A percentile compares a stretch with the other conserved stretches of the same genome.
Conservation (phyloP, 768 basidiomycete species). For the Amanita pseudoporphyria region DNA sequence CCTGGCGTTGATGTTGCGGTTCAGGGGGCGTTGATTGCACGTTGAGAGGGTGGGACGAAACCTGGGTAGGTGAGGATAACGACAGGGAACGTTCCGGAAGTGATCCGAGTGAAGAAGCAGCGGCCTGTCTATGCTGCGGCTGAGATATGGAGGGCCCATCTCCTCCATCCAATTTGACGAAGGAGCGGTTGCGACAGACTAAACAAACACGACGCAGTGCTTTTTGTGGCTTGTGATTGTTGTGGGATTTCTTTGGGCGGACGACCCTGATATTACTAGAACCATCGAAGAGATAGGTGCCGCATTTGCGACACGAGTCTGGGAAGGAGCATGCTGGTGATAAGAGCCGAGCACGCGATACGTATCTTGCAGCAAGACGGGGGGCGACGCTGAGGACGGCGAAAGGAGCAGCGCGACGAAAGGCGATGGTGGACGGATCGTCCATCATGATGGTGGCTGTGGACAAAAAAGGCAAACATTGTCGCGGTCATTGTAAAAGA, state of each 20-base stretch:
- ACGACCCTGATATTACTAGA: conserved; percentile 1
- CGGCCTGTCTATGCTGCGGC: too few species aligned
- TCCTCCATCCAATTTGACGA: conserved; percentile 37
- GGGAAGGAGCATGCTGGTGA: conserved; percentile 15
- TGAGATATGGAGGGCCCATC: not conserved
- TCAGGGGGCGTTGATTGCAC: not conserved
- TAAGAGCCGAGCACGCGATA: conserved; percentile 25
- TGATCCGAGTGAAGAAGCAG: conserved; percentile 31
- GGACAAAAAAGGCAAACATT: conserved; percentile 10
- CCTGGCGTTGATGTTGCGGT: not conserved
- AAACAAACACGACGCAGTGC: not conserved
- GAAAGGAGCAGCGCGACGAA: conserved; percentile 38
- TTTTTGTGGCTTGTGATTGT: not conserved
- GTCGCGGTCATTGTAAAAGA: conserved; percentile 10
- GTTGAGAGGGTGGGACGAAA: not conserved
- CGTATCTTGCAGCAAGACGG: conserved; percentile 54
- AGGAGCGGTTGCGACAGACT: not conserved
- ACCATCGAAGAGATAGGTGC: conserved; percentile 26
- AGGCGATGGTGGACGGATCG: conserved; percentile 27
- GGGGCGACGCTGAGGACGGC: conserved; percentile 42
- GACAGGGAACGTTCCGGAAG: not conserved
- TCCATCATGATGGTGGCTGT: conserved; percentile 8
- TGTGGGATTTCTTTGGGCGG: not conserved
- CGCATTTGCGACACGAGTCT: conserved; percentile 42
- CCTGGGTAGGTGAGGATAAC: not conserved